Percentiles rank a stretch among this genome's conserved stretches.
phyloP scores from a whole-genome alignment of 1,284 basidiomycete species.

The Schizophyllum commune region DNA sequence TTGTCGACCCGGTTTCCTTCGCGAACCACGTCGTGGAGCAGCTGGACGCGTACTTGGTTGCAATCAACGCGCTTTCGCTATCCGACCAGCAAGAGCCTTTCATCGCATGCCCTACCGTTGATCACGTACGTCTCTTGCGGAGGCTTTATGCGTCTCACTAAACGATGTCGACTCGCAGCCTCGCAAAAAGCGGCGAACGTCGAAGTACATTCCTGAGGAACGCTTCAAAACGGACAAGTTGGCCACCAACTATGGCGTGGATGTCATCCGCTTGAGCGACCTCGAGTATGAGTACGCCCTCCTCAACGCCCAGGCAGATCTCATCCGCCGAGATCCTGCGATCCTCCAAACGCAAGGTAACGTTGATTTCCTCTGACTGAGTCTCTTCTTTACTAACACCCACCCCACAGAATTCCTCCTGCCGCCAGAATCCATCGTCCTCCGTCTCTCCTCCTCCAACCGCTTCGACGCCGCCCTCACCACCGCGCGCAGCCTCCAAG shows the following conservation, averaged over 20 bases:
- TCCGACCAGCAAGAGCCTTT: slow-evolving; percentile 80
- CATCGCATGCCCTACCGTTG: slow-evolving; percentile 55
- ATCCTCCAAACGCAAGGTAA: slow-evolving; percentile 32
- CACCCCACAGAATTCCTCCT: slow-evolving; percentile 48
- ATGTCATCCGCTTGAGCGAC: slow-evolving; percentile 76
- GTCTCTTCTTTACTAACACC: slow-evolving; percentile 1
- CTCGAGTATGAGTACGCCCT: slow-evolving; percentile 83
- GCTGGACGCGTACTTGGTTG: slow-evolving; percentile 76
- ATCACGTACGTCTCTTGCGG: not conserved
- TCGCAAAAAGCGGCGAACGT: slow-evolving; percentile 66
- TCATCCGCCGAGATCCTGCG: slow-evolving; percentile 46
- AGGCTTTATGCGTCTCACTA: slow-evolving; percentile 8
- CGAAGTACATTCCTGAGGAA: slow-evolving; percentile 72
- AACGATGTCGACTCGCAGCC: slow-evolving; percentile 26
- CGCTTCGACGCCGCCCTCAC: slow-evolving; percentile 78
- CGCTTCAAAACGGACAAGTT: slow-evolving; percentile 35
- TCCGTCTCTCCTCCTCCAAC: slow-evolving; percentile 74
- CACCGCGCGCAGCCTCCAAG: slow-evolving; percentile 66
- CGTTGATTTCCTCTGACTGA: no score
- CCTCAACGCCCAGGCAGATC: slow-evolving; percentile 72
- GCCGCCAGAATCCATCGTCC: slow-evolving; percentile 68
- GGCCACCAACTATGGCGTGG: slow-evolving; percentile 54
- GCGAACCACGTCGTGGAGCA: slow-evolving; percentile 65
- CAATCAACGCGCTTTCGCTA: slow-evolving; percentile 85
- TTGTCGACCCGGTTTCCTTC: slow-evolving; percentile 38